Evolutionary conservation across 2,329 filamentous ascomycete genomes (phyloP), one percentile per base, ranked within the genome.

Genomic region (Hysterium pulicare): DNA sequence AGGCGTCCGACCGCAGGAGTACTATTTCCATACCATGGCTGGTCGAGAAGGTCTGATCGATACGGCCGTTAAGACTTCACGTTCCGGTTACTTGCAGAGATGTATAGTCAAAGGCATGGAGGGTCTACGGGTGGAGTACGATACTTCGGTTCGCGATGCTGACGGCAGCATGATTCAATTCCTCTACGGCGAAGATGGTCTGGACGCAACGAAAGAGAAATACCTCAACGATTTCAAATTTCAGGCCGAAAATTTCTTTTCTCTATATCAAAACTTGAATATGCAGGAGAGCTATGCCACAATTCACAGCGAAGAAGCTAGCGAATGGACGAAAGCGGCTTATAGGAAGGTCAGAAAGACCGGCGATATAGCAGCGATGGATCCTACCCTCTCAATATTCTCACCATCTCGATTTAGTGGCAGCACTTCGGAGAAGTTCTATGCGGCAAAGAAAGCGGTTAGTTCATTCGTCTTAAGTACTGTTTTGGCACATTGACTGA

Each of bases 81-180:
- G 93, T 61, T 97, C 93, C 21, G 94, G 93, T 47, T 98, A 98
- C 63, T 75, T 98, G 39, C 93, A 98, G 66, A 80, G 94, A 62
- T 98, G 93, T 77, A 78, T 98, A 49, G 94, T 98, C 72, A 98
- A 98, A 73, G 93, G 93, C 48, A 94, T 98, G 86, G 93, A 98
- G 68, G 93, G 93, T 3, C 76, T 97, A 33, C 86, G 83, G 57
- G 90, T 95, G 2, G 83, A 90, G 47, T 97, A 98, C 64, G 93
- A 98, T 60, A 90, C 85, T 7, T 94, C 90, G 1, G 93, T 98
- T 13, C 83, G 93, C 49, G 91, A 98, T 58, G 84, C 91, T 1
- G 94, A 98, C 64, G 94, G 94, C 19, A 88, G 86, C 2, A 79
- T 98, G 58, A 79, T 98, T 2, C 93, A 98, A 62, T 97, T 98